These are phyloP conservation scores for Biscogniauxia mediterranea DNA, from an alignment of 2,329 filamentous ascomycete species.

Conservation along the genomic window DNA sequence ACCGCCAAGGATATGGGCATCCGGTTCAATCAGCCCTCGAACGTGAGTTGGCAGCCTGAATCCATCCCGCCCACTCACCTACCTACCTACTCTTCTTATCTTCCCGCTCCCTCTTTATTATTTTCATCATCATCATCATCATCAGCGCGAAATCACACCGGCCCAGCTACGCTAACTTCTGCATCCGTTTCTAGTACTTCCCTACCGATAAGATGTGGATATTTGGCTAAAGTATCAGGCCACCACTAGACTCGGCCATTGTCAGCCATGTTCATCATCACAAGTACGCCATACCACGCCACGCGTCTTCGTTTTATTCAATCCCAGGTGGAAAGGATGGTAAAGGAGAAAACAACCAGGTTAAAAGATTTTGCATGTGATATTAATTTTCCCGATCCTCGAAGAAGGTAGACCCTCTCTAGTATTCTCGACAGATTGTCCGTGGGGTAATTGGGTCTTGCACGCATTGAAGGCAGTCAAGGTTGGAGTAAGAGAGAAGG, in stretches of 20 bases:
- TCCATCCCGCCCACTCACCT: slow-evolving; percentile 6
- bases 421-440: slow-evolving; percentile 5
- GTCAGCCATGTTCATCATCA: background rate
- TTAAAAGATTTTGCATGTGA: background rate
- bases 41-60: slow-evolving; percentile 48
- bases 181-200: slow-evolving; percentile 47
- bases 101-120: slow-evolving; percentile 1
- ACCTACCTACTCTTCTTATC: slow-evolving; percentile 1
- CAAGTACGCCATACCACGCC: slow-evolving; percentile 1
- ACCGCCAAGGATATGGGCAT: slow-evolving; percentile 62
- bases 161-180: slow-evolving; percentile 12
- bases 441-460: slow-evolving; percentile 4
- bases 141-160: no score
- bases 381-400: background rate
- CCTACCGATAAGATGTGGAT: slow-evolving; percentile 55
- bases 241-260: background rate
- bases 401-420: slow-evolving; percentile 6
- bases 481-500: slow-evolving; percentile 21
- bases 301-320: slow-evolving; percentile 3
- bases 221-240: slow-evolving; percentile 45
- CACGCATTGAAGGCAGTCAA: slow-evolving; percentile 5
- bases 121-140: slow-evolving; percentile 2
- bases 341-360: no score
- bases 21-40: slow-evolving; percentile 75
- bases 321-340: slow-evolving; percentile 9